phyloP scores from a whole-genome alignment of 139 green algal genomes.

The Coelastrella sp. region DNA sequence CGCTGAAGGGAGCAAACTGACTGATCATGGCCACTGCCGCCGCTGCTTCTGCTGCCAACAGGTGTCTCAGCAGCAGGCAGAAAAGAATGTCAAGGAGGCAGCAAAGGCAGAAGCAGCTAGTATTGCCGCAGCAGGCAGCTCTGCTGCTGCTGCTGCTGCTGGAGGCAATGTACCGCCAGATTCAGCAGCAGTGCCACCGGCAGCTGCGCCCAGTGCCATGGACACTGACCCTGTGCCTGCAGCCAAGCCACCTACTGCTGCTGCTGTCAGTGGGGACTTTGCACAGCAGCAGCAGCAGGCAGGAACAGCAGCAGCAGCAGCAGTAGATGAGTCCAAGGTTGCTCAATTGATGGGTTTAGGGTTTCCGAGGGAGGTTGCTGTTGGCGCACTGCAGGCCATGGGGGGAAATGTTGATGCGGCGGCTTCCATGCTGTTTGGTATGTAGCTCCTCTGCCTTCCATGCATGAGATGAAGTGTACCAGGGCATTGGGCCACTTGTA shows the following conservation, averaged over 20 bases:
- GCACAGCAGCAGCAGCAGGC: slow-evolving; percentile 37
- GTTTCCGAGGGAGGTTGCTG: slow-evolving; percentile 61
- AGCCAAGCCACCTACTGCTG: slow-evolving; percentile 35
- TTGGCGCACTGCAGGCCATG: slow-evolving; percentile 70
- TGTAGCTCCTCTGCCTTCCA: background rate
- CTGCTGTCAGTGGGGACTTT: background rate
- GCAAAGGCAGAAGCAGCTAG: slow-evolving; percentile 32
- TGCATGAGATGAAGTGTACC: too few relatives aligned
- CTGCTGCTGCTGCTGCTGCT: background rate
- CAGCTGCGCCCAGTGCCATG: background rate
- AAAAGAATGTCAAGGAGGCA: slow-evolving; percentile 49
- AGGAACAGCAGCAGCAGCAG: slow-evolving; percentile 25
- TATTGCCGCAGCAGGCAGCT: background rate
- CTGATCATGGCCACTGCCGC: too few relatives aligned
- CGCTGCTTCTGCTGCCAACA: background rate
- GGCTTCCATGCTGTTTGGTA: slow-evolving; percentile 77
- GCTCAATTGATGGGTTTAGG: slow-evolving; percentile 73
- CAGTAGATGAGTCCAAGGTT: slow-evolving; percentile 62
- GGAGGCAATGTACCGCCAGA: background rate
- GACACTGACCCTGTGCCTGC: slow-evolving; percentile 38
- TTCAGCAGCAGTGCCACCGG: background rate
- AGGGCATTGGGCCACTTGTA: too few relatives aligned
- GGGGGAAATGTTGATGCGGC: slow-evolving; percentile 81
- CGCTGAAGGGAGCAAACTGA: too few relatives aligned
- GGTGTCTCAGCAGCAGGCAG: slow-evolving; percentile 47